phyloP scores from a whole-genome alignment of 1,284 basidiomycete species.

The Xanthoconium separans region DNA sequence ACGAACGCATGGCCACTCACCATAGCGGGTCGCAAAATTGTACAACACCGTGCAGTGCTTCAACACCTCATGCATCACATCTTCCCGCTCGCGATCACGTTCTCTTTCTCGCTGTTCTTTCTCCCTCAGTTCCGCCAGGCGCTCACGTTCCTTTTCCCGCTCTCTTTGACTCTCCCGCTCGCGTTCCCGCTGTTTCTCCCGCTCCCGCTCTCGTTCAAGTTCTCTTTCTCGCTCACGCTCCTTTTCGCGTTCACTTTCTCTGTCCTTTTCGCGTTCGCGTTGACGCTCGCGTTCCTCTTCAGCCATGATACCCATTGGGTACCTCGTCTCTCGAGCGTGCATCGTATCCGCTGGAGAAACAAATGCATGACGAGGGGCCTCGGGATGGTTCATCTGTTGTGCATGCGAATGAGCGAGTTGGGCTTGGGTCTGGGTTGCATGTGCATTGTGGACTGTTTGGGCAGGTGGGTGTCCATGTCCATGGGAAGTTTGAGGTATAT shows the following conservation, averaged over 20 bases:
- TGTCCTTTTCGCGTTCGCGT: slow-evolving; percentile 19
- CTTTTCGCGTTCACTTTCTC: slow-evolving; percentile 23
- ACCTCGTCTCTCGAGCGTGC: slow-evolving; percentile 27
- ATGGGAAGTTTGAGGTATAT: slow-evolving; percentile 22
- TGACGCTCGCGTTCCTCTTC: slow-evolving; percentile 25
- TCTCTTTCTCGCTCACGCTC: slow-evolving; percentile 26
- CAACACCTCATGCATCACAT: slow-evolving; percentile 46
- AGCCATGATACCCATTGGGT: slow-evolving; percentile 1
- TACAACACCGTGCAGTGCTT: slow-evolving; percentile 60
- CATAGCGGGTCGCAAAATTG: slow-evolving; percentile 63
- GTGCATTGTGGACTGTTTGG: slow-evolving; percentile 18
- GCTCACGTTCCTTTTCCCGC: slow-evolving; percentile 26
- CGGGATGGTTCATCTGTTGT: slow-evolving; percentile 28
- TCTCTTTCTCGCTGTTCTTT: slow-evolving; percentile 25
- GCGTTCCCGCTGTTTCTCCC: slow-evolving; percentile 33
- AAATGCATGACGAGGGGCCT: slow-evolving; percentile 23
- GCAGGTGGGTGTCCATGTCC: slow-evolving; percentile 14
- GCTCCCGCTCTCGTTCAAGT: slow-evolving; percentile 28
- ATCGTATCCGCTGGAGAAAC: slow-evolving; percentile 32
- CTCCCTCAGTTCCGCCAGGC: slow-evolving; percentile 22
- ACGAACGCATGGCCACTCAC: slow-evolving; percentile 36
- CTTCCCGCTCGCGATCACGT: slow-evolving; percentile 29
- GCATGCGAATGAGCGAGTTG: slow-evolving; percentile 26
- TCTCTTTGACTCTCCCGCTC: slow-evolving; percentile 27
- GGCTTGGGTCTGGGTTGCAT: slow-evolving; percentile 17